Percentiles rank a stretch among this genome's conserved stretches.
phyloP scores from a whole-genome alignment of 306 rosid species.

The Herpetospermum pedunculosum region DNA sequence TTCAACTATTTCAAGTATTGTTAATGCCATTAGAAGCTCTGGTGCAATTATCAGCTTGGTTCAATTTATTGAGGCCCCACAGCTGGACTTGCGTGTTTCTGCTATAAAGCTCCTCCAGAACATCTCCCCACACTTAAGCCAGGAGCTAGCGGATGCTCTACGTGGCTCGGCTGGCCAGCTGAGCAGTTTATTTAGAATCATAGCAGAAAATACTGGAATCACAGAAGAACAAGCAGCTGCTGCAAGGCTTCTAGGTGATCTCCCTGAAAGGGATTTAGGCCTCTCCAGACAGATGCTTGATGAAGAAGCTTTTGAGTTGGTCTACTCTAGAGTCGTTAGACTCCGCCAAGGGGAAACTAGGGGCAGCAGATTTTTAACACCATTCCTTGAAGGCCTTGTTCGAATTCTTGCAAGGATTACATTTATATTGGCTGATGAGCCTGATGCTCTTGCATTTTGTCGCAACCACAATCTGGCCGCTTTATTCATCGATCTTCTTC shows the following conservation, averaged over 20 bases:
- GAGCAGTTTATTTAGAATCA: constrained; percentile 61
- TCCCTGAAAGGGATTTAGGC: constrained; percentile 95
- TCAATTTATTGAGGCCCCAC: constrained; percentile 93
- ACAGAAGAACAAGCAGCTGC: constrained; percentile 95
- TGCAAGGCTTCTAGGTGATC: constrained; percentile 76
- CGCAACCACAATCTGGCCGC: constrained; percentile 54
- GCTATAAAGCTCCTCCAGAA: constrained; percentile 76
- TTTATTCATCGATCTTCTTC: constrained; percentile 67
- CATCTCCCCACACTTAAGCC: constrained; percentile 77
- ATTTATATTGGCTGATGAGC: constrained; percentile 57
- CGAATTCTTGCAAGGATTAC: constrained; percentile 81
- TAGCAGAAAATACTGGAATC: constrained; percentile 70
- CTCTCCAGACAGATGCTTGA: constrained; percentile 93
- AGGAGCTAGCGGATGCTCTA: constrained; percentile 89
- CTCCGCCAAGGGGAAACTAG: constrained; percentile 72
- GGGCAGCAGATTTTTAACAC: constrained; percentile 79
- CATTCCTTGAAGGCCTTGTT: constrained; percentile 82
- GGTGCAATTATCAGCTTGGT: constrained; percentile 92
- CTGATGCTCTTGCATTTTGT: constrained; percentile 59
- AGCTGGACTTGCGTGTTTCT: constrained; percentile 75
- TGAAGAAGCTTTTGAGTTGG: constrained; percentile 66
- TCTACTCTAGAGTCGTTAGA: constrained; percentile 37
- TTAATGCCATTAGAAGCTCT: constrained; percentile 85
- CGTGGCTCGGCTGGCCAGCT: constrained; percentile 97
- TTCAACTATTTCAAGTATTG: constrained; percentile 55